A percentile compares a stretch with the other conserved stretches of the same genome.
Conservation (phyloP, 106 monocot genomes). For the Chionographis japonica region DNA sequence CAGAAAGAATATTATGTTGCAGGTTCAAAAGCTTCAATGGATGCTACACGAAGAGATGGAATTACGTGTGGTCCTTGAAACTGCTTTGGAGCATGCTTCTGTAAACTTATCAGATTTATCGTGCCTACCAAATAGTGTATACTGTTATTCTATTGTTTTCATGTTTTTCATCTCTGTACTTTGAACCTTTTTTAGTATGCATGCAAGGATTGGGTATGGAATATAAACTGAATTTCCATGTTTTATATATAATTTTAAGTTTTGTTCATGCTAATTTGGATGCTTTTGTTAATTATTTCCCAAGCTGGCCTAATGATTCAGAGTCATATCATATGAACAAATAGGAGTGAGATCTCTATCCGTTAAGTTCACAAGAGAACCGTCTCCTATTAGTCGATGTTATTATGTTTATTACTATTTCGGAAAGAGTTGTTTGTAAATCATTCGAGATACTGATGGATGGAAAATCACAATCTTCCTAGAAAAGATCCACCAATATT, state of each 20-base stretch:
- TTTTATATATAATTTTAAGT: background rate
- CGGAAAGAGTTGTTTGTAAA: too few species aligned
- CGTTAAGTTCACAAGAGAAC: too few species aligned
- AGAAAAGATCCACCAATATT: too few species aligned
- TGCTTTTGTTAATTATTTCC: too few species aligned
- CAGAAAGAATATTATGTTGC: slow-evolving; percentile 15
- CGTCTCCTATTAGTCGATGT: too few species aligned
- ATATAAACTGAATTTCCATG: background rate
- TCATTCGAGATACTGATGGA: too few species aligned
- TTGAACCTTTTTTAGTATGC: background rate
- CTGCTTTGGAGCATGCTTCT: slow-evolving; percentile 59
- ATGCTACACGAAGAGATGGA: slow-evolving; percentile 52
- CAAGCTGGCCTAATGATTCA: too few species aligned
- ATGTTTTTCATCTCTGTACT: background rate
- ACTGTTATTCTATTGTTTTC: background rate
- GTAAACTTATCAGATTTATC: slow-evolving; percentile 35
- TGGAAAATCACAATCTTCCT: too few species aligned
- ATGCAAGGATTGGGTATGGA: background rate
- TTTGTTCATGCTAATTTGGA: too few species aligned
- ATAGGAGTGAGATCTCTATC: too few species aligned
- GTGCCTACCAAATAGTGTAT: slow-evolving; percentile 56
- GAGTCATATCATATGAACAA: too few species aligned
- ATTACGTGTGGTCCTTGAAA: slow-evolving; percentile 61
- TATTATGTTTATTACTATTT: too few species aligned
- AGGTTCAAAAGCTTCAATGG: slow-evolving; percentile 58